Base-by-base conservation (phyloP, 176 grass and related monocot species). In the Thalia dealbata region DNA sequence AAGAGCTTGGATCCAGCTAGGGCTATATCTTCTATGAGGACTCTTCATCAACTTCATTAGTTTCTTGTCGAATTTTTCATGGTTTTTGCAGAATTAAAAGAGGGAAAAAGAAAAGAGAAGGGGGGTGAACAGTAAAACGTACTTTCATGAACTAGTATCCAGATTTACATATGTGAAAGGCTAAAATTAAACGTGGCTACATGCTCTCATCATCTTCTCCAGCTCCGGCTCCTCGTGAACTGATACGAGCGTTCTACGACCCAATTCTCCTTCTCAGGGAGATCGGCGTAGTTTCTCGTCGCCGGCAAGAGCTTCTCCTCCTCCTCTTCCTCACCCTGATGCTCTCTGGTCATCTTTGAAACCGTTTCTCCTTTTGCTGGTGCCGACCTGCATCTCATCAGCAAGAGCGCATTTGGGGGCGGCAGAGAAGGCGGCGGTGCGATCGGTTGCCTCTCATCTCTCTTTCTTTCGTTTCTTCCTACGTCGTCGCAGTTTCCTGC, bases 351-450 rank as follows among this genome's bases (percentile, higher is more conserved):
- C 46, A 76, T 73, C 22, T 61, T 64, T 29, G 85, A 86, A 29
- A 61, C 68, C 14, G 18, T 64, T 32, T 69, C 44, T 38, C 89
- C 87, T 67, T 88, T 91, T 0, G 87, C 83, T 22, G 85, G 87
- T 29, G 82, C 89, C 18, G 93, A 97, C 3, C 85, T 76, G 75
- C 95, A 88, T 67, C 90, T 91, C 89, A 97, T 97, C 81, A 97
- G 67, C 75, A 90, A 83, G 52, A 97, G 81, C 3, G 93, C 93
- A 86, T 97, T 90, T 56, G 82, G 82, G 19, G 93, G 89, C 10
- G 89, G 93, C 61, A 14, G 23, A 15, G 58, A 67, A 72, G 60
- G 28, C 35, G 76, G 29, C 25, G 50, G 29, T 26, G 26, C 69
- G 6, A 27, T 27, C 13, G 51, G 44, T 50, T 1, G 43, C 10